phyloP scores from a whole-genome alignment of 179 eudicot species.

The Pouteria campechiana region DNA sequence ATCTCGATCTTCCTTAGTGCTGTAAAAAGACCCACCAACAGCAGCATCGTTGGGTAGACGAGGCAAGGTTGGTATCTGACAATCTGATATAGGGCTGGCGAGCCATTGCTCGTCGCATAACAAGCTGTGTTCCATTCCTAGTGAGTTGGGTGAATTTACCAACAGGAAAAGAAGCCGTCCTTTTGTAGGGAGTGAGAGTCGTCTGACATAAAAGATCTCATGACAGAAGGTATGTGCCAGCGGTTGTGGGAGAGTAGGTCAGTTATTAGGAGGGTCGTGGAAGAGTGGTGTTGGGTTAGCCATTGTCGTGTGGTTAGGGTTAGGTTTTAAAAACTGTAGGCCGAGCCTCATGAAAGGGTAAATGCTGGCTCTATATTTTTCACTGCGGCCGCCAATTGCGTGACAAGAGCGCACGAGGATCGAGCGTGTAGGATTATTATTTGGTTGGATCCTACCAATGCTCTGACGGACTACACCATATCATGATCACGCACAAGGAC shows the following conservation, averaged over 20 bases:
- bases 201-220: constrained; percentile 6
- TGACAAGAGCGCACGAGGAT: constrained; percentile 32
- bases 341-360: constrained; percentile 32
- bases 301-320: too few species aligned
- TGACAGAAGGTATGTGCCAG: neutral
- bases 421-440: too few species aligned
- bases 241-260: neutral
- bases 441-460: too few species aligned
- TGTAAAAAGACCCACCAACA: neutral
- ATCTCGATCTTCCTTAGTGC: constrained; percentile 11
- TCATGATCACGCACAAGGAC: too few species aligned
- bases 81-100: constrained; percentile 1
- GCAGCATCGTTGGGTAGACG: too few species aligned
- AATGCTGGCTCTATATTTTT: constrained; percentile 13
- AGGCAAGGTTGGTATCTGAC: too few species aligned
- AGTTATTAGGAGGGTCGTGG: neutral
- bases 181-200: too few species aligned
- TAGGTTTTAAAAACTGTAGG: constrained; percentile 15
- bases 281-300: constrained; percentile 3
- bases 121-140: too few species aligned
- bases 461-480: too few species aligned
- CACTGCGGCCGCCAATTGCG: constrained; percentile 20
- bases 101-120: constrained; percentile 23
- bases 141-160: too few species aligned
- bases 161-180: too few species aligned